These are phyloP conservation scores for Acer negundo DNA, from an alignment of 345 rosid genomes.

Conservation along the genomic window DNA sequence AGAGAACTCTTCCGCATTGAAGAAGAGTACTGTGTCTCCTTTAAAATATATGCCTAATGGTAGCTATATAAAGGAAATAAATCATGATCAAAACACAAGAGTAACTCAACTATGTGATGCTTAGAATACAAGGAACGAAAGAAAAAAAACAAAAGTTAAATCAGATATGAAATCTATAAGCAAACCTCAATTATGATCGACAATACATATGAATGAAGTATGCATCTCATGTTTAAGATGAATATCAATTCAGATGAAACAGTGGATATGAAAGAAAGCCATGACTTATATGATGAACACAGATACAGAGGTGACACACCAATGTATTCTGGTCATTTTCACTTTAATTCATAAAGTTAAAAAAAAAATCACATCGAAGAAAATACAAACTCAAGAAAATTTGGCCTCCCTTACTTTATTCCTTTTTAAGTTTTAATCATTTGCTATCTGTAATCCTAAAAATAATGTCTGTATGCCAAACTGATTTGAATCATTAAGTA, in stretches of 20 bases:
- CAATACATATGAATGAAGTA: neutral
- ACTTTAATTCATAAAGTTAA: neutral
- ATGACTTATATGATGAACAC: neutral
- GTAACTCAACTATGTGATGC: neutral
- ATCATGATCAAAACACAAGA: neutral
- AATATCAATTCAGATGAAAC: neutral
- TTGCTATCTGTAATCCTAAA: conserved; percentile 16
- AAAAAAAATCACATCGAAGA: neutral
- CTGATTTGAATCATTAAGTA: conserved; percentile 26
- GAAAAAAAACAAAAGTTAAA: neutral
- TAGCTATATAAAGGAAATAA: neutral
- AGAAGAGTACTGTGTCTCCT: neutral
- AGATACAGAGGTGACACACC: neutral
- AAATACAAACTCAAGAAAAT: conserved; percentile 10
- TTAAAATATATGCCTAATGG: neutral
- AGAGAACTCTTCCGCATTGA: neutral
- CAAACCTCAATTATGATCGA: neutral
- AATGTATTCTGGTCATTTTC: neutral
- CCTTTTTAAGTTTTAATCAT: conserved; percentile 1
- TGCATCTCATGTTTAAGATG: neutral
- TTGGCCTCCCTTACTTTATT: conserved; percentile 25
- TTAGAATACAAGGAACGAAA: neutral
- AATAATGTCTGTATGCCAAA: conserved; percentile 19
- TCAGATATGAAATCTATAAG: neutral
- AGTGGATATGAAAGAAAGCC: neutral